Evolutionary conservation across 2,329 filamentous ascomycete genomes (phyloP), one percentile per base, ranked within the genome.

Genomic region (Pseudonectria buxi): DNA sequence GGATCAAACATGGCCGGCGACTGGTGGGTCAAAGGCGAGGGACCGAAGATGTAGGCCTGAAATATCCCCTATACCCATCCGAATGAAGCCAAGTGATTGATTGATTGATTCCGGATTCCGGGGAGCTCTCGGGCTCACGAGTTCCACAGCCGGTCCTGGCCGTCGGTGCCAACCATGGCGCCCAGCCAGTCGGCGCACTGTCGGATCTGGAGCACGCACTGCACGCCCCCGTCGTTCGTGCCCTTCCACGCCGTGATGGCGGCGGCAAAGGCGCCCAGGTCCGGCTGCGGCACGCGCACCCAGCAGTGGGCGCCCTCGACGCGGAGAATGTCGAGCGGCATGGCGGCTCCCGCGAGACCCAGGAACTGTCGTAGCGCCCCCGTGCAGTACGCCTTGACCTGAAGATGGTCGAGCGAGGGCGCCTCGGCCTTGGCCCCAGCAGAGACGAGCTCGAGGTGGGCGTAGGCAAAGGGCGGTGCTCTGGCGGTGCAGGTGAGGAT

Each of bases 291-390:
- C 7, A 86, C 56, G 13, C 83, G 68, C 32, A 87, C 56, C 79
- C 81, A 86, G 36, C 74, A 74, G 31, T 76, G 66, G 6, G 53
- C 49, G 2, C 63, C 68, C 3, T 74, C 61, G 0, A 80, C 63
- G 47, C 79, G 76, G 24, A 90, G 68, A 14, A 89, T 76, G 52
- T 90, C 86, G 37, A 88, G 54, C 1, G 79, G 64, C 4, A 89
- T 78, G 10, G 76, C 77, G 2, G 70, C 62, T 10, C 86, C 86
- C 0, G 76, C 78, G 13, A 76, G 61, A 14, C 86, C 86, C 2
- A 90, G 72, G 49, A 85, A 88, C 42, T 83, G 74, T 1, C 66
- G 67, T 7, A 90, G 63, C 0, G 83, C 79, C 1, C 71, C 58
- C 2, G 72, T 75, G 46, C 83, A 74, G 51, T 83, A 79, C 1